A percentile compares a stretch with the other conserved stretches of the same genome.
Evolutionary conservation across 495 filamentous ascomycete genomes (phyloP).

Genomic region (Filosporella fistucella): DNA sequence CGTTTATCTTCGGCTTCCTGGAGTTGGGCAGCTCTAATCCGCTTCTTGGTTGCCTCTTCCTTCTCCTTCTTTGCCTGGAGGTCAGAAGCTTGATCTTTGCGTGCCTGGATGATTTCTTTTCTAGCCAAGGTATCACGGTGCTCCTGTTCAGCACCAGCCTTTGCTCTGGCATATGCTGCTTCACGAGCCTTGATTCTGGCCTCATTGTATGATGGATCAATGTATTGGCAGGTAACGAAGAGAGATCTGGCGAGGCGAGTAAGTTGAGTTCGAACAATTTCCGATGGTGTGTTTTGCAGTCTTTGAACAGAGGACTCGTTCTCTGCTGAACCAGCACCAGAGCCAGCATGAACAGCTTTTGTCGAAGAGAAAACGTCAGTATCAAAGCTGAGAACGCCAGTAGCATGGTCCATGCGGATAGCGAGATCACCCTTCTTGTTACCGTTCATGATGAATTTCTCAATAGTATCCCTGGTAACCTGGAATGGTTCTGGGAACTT

Average conservation of each 20-base stretch:
- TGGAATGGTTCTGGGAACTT: slow-evolving; percentile 97
- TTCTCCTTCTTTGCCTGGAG: slow-evolving; percentile 82
- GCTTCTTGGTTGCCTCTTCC: slow-evolving; percentile 83
- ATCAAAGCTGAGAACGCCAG: slow-evolving; percentile 92
- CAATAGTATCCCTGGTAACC: slow-evolving; percentile 84
- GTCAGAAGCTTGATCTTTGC: slow-evolving; percentile 88
- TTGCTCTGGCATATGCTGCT: slow-evolving; percentile 71
- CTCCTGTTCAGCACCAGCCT: slow-evolving; percentile 84
- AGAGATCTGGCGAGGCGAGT: slow-evolving; percentile 86
- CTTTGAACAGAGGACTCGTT: slow-evolving; percentile 86
- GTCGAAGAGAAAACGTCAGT: slow-evolving; percentile 97
- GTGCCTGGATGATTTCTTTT: slow-evolving; percentile 88
- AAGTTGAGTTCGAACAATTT: slow-evolving; percentile 94
- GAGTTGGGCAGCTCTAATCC: slow-evolving; percentile 75
- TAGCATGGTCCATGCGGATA: slow-evolving; percentile 92
- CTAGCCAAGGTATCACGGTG: slow-evolving; percentile 84
- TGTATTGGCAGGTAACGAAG: slow-evolving; percentile 89
- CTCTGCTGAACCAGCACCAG: slow-evolving; percentile 84
- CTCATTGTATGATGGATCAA: slow-evolving; percentile 83
- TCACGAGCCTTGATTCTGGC: slow-evolving; percentile 73
- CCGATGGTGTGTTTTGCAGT: slow-evolving; percentile 93
- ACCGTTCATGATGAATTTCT: slow-evolving; percentile 99
- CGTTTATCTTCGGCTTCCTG: slow-evolving; percentile 84
- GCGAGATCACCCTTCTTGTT: slow-evolving; percentile 99
- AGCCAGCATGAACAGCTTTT: slow-evolving; percentile 85